Evolutionary conservation across 441 rosid genomes (phyloP).

Genomic region (Croton laevigatus): DNA sequence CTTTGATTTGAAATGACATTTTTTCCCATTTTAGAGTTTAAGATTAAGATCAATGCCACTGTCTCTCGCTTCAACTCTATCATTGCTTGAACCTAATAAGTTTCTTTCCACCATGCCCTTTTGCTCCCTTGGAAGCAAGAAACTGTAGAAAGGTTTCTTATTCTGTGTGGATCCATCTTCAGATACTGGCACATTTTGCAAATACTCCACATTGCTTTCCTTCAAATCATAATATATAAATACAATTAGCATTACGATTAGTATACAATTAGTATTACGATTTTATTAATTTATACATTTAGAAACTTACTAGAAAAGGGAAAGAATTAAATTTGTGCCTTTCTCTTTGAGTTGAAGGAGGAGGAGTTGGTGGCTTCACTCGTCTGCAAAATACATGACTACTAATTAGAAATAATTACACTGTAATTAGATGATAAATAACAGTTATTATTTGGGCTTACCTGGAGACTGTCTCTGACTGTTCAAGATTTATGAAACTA

Average conservation of each 20-base stretch:
- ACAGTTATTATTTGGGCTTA: too few relatives aligned
- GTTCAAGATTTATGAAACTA: neutral
- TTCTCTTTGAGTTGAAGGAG: conserved; percentile 20
- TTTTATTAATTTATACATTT: neutral
- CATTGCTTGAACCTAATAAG: conserved; percentile 21
- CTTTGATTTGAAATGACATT: too few relatives aligned
- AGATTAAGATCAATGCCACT: conserved; percentile 42
- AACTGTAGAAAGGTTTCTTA: conserved; percentile 28
- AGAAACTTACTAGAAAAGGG: conserved; percentile 27
- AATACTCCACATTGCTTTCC: conserved; percentile 27
- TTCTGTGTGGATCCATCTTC: conserved; percentile 12
- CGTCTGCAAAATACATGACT: conserved; percentile 18
- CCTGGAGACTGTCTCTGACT: too few relatives aligned
- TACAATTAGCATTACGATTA: too few relatives aligned
- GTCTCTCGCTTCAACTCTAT: conserved; percentile 26
- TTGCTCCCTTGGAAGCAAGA: conserved; percentile 31
- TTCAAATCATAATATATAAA: conserved; percentile 2
- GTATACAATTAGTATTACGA: too few relatives aligned
- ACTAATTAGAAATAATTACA: neutral
- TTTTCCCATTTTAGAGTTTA: conserved; percentile 27
- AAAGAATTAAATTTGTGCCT: conserved; percentile 14
- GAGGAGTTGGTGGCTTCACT: conserved; percentile 11
- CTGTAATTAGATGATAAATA: too few relatives aligned
- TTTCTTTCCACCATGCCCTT: conserved; percentile 22
- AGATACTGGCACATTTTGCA: conserved; percentile 2